These are phyloP conservation scores for Ophiostoma fasciatum DNA, from an alignment of 2,329 filamentous ascomycete genomes.

Conservation along the genomic window DNA sequence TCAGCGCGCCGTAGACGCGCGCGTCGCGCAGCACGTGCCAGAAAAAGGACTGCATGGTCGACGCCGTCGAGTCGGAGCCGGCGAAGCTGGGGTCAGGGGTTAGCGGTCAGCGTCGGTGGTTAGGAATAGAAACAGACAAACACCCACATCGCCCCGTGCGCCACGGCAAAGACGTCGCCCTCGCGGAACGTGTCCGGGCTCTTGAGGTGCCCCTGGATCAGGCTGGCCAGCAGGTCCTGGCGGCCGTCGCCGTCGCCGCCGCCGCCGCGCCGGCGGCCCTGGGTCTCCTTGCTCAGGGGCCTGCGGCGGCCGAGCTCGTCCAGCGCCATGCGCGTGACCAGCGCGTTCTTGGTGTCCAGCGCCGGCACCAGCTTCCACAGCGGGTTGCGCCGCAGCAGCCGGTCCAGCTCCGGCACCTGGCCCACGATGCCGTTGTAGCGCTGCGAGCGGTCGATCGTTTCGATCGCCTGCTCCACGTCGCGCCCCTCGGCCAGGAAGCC, in stretches of 20 bases:
- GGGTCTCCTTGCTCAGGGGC: conserved; percentile 30
- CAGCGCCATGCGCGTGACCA: conserved; percentile 36
- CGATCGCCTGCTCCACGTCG: conserved; percentile 36
- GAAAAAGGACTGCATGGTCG: conserved; percentile 43
- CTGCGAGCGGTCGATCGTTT: conserved; percentile 35
- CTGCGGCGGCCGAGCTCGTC: conserved; percentile 32
- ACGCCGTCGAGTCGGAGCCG: conserved; percentile 46
- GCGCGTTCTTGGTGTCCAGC: conserved; percentile 27
- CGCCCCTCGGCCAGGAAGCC: conserved; percentile 34
- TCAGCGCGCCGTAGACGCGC: conserved; percentile 24
- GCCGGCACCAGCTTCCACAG: conserved; percentile 28
- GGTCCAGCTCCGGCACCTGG: conserved; percentile 34
- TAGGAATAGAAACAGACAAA: not conserved
- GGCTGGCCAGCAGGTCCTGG: conserved; percentile 33
- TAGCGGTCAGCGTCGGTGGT: too few relatives aligned
- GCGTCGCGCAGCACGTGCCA: conserved; percentile 31
- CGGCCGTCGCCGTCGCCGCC: conserved; percentile 29
- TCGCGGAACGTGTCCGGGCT: conserved; percentile 31
- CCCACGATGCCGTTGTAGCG: conserved; percentile 37
- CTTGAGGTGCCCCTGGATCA: conserved; percentile 38
- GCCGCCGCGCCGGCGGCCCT: conserved; percentile 23
- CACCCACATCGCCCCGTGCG: conserved; percentile 39
- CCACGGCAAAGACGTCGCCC: conserved; percentile 41
- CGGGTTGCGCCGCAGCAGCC: conserved; percentile 33
- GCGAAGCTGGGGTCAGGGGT: conserved; percentile 30